Evolutionary conservation across 306 rosid species (phyloP).

Genomic region (Prunus padus): DNA sequence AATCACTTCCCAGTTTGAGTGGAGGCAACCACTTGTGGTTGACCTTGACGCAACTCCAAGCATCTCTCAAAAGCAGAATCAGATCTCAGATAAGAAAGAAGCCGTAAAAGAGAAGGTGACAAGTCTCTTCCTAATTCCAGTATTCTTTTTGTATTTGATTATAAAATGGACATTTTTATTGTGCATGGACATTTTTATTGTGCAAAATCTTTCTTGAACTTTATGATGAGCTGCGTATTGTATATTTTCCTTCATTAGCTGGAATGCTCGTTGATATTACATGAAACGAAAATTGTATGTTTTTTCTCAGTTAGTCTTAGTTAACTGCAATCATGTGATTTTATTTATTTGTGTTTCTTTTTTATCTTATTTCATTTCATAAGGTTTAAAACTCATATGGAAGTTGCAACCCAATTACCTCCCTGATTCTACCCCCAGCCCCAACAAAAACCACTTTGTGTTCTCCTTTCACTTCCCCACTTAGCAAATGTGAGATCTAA

Average conservation of each 20-base stretch:
- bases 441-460: neutral
- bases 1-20: constrained; percentile 89
- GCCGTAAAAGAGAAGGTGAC: constrained; percentile 77
- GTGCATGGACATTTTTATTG: neutral
- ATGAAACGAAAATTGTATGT: neutral
- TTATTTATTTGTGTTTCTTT: neutral
- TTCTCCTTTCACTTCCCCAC: neutral
- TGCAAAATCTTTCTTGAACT: neutral
- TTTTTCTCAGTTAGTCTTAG: neutral
- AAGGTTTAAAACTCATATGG: neutral
- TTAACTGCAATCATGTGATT: neutral
- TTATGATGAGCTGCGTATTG: neutral
- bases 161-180: neutral
- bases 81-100: constrained; percentile 58
- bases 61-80: constrained; percentile 61
- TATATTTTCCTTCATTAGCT: neutral
- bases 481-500: neutral
- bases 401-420: neutral
- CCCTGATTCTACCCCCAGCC: neutral
- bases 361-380: neutral
- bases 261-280: neutral
- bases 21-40: constrained; percentile 73
- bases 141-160: neutral
- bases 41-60: constrained; percentile 54
- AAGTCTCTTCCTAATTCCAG: constrained; percentile 4